phyloP scores from a whole-genome alignment of 352 stramenopile genomes.

The Globisporangium takayamanum region DNA sequence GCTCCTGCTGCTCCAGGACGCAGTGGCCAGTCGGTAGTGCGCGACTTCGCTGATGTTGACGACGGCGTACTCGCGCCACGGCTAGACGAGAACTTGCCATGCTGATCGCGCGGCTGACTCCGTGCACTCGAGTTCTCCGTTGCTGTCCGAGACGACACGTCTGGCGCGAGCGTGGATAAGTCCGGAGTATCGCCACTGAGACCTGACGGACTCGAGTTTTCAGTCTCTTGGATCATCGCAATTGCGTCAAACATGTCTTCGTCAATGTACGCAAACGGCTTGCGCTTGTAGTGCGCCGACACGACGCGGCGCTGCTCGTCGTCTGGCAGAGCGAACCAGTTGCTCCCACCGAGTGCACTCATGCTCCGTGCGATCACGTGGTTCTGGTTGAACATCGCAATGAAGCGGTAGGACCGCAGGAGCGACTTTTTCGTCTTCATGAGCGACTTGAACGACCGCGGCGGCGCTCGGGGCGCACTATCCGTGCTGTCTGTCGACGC shows the following conservation, averaged over 20 bases:
- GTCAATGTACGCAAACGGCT: conserved; percentile 14
- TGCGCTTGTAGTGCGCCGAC: conserved; percentile 12
- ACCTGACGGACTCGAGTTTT: background rate
- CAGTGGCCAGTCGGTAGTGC: too few relatives aligned
- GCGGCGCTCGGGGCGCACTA: background rate
- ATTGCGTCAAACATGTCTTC: conserved; percentile 15
- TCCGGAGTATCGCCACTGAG: background rate
- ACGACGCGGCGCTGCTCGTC: conserved; percentile 10
- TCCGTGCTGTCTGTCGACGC: background rate
- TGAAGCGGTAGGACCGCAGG: conserved; percentile 13
- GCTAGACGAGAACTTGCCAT: background rate
- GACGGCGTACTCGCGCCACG: too few relatives aligned
- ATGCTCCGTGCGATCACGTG: conserved; percentile 10
- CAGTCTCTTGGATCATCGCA: conserved; percentile 3
- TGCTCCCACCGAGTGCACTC: conserved; percentile 7
- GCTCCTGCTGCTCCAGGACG: too few relatives aligned
- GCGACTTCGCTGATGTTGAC: too few relatives aligned
- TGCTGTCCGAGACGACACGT: background rate
- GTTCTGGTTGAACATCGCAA: conserved; percentile 14
- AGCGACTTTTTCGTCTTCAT: conserved; percentile 12
- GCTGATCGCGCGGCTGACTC: background rate
- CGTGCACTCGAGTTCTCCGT: background rate
- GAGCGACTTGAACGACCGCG: conserved; percentile 11
- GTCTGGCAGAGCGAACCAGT: conserved; percentile 8
- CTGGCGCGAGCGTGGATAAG: background rate